Evolutionary conservation across 139 green algal species (phyloP), one percentile per base, ranked within the genome.

Genomic region (Picochlorum costavermella): DNA sequence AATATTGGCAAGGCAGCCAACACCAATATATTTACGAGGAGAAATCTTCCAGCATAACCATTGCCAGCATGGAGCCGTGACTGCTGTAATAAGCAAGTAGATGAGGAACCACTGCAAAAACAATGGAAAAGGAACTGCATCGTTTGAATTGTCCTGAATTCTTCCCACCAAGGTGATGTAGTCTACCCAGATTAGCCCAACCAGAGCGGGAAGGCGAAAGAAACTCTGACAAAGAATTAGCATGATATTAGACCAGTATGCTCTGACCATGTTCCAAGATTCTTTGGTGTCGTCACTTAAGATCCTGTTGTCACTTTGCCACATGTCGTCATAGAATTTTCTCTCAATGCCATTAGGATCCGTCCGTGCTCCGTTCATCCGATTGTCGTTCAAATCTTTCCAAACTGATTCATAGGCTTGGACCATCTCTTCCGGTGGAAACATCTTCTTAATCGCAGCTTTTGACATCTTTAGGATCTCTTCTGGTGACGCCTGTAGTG

Each of bases 391-490:
- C 8, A 64, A 26, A 6, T 30, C 46, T 45, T 56, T n/a, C n/a
- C 57, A 33, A 45, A 64, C 57, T 20, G 45, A 25, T 25, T 36
- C 46, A 46, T 64, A 64, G 57, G 37, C 17, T 43, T 33, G 37
- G 8, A 64, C 57, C 57, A 64, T 64, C n/a, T 56, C n/a, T 25
- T 36, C n/a, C 8, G 57, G 57, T 20, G 57, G 20, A 20, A 64
- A 64, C 8, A 28, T 46, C 57, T 9, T 30, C 37, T 64, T 64
- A 25, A 64, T 36, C 20, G 57, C 57, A 33, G 30, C 57, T 25
- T 56, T 25, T 8, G 46, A 17, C 57, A 64, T 64, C 37, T 6
- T 20, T 25, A 11, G 57, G 37, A 28, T 64, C 8, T 64, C 37
- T 45, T 33, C 17, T 25, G 17, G 57, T 17, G 37, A 56, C 20